Evolutionary conservation across 2,329 filamentous ascomycete genomes (phyloP), one percentile per base, ranked within the genome.

Genomic region (Dactylellina drechsleri): DNA sequence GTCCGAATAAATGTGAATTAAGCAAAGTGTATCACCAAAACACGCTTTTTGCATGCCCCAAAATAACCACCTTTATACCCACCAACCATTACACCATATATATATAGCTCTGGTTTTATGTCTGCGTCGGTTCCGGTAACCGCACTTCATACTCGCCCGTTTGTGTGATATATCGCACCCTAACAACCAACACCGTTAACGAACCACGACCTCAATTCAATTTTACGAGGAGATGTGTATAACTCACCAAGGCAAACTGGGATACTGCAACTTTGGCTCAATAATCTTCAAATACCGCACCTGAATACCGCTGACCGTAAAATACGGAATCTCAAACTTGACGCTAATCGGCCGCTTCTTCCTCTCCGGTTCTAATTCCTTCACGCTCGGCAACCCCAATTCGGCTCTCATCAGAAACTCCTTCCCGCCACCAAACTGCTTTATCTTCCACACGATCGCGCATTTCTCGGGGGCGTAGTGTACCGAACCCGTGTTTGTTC

Each of bases 251-350:
- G 71, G 71, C 43, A 75, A 68, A 75, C 71, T 75, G n/a, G 71
- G 71, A 15, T 75, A 75, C 36, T 75, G 71, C 58, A 75, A 58
- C 71, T 99, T 99, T 54, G 95, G 95, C 84, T 99, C 95, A 77
- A 96, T 98, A 81, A 99, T 99, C 87, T 99, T 99, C 82, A 99
- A 84, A 83, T 99, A 99, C 80, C 95, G 89, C 80, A 99, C 95
- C 83, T 99, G 96, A 79, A 99, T 99, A 77, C 95, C 95, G 84
- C 92, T 96, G 2, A 96, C 99, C n/a, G 95, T 99, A 82, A 99
- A 99, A 84, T 99, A 99, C n/a, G 95, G 95, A 81, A 99, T 99
- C 85, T 99, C 95, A 82, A 99, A 99, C 85, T 99, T 99, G 84
- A 99, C 95, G 82, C 93, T 94, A 80, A 99, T 99, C 0, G 95